phyloP scores from a whole-genome alignment of 208 protist genomes.

The Leishmania turanica region DNA sequence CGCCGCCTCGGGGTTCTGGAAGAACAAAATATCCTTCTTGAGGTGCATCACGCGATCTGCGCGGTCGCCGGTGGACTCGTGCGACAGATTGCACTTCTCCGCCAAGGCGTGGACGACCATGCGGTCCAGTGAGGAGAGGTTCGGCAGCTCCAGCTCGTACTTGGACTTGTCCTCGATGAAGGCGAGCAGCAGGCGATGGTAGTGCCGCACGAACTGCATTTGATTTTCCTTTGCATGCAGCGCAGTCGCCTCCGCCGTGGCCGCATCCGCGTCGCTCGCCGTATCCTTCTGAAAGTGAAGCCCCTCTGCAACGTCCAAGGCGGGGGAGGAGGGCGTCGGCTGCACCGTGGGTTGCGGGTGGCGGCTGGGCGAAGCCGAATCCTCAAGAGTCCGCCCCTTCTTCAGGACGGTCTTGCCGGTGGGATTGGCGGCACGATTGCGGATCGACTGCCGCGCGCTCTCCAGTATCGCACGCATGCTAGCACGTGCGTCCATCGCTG shows the following conservation, averaged over 20 bases:
- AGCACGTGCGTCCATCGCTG: slow-evolving; percentile 25
- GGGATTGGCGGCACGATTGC: slow-evolving; percentile 32
- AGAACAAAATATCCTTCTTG: slow-evolving; percentile 88
- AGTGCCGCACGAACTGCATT: slow-evolving; percentile 70
- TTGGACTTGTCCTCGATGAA: slow-evolving; percentile 84
- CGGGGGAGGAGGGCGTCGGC: slow-evolving; percentile 35
- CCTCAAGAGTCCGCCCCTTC: slow-evolving; percentile 16
- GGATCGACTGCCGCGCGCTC: slow-evolving; percentile 30
- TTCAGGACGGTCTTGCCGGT: background rate
- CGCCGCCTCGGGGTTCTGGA: slow-evolving; percentile 56
- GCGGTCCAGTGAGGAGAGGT: slow-evolving; percentile 76
- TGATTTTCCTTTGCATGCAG: slow-evolving; percentile 64
- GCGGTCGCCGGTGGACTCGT: slow-evolving; percentile 61
- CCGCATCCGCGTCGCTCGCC: slow-evolving; percentile 1
- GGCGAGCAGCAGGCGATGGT: slow-evolving; percentile 63
- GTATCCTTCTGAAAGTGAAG: slow-evolving; percentile 25
- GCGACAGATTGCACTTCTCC: slow-evolving; percentile 85
- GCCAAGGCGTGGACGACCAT: slow-evolving; percentile 80
- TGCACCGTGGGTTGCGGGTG: slow-evolving; percentile 23
- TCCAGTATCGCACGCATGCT: slow-evolving; percentile 39
- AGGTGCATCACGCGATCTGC: slow-evolving; percentile 66
- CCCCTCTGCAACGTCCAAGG: slow-evolving; percentile 2
- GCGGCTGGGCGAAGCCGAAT: background rate
- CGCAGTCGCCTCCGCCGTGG: slow-evolving; percentile 7
- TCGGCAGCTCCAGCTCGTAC: slow-evolving; percentile 68